Conservation (phyloP, 1,284 basidiomycete species). For the Ustilago esculenta region DNA sequence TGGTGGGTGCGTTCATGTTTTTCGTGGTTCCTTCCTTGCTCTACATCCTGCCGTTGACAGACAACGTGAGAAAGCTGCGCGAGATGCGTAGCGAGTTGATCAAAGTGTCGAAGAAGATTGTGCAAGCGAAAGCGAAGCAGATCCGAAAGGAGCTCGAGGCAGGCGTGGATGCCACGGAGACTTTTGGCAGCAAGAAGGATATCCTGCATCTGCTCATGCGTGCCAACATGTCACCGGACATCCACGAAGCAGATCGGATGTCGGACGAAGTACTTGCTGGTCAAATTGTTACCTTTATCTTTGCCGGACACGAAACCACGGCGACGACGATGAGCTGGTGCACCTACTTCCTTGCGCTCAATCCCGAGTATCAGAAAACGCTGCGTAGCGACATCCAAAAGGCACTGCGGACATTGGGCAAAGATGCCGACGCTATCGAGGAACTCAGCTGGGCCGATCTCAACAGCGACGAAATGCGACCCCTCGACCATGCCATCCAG, state of each 20-base stretch:
- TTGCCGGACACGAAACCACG: constrained; percentile 65
- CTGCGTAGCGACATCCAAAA: constrained; percentile 48
- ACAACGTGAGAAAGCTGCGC: constrained; percentile 39
- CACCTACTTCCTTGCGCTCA: constrained; percentile 50
- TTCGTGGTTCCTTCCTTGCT: constrained; percentile 46
- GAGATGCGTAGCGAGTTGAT: constrained; percentile 46
- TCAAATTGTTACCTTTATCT: constrained; percentile 61
- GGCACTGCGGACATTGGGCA: constrained; percentile 22
- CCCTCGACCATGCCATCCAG: constrained; percentile 55
- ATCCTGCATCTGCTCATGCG: constrained; percentile 48
- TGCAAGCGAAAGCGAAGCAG: constrained; percentile 34
- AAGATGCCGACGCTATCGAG: constrained; percentile 36
- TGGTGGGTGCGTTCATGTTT: constrained; percentile 48
- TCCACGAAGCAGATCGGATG: constrained; percentile 32
- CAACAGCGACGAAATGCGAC: constrained; percentile 48
- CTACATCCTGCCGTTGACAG: constrained; percentile 43
- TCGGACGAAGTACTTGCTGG: constrained; percentile 50
- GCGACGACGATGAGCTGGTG: constrained; percentile 58
- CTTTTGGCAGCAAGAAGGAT: constrained; percentile 46
- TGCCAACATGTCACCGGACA: constrained; percentile 50
- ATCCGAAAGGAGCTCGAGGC: constrained; percentile 45
- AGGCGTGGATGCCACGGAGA: constrained; percentile 42
- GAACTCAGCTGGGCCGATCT: constrained; percentile 51
- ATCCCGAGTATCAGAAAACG: constrained; percentile 42
- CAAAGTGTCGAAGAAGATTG: constrained; percentile 42